Conservation (phyloP, 202 grass and related monocot species). For the Miscanthus sacchariflorus region DNA sequence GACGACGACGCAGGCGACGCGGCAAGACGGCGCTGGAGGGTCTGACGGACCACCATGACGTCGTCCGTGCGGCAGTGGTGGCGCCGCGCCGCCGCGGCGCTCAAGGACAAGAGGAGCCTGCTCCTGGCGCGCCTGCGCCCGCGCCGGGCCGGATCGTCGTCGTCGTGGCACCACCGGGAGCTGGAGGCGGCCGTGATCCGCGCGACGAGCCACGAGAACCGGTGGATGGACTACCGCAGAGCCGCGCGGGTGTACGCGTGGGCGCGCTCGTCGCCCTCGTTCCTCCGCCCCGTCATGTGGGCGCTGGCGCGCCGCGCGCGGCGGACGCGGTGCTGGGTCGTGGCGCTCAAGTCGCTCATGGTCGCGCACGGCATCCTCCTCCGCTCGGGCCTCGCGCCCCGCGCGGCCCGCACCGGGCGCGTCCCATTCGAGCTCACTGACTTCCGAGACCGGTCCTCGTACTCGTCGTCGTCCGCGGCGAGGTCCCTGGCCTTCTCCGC, state of each 20-base stretch:
- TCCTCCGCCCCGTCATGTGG: constrained; percentile 44
- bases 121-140: constrained; percentile 48
- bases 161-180: constrained; percentile 46
- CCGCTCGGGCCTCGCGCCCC: constrained; percentile 38
- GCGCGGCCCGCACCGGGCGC: constrained; percentile 2
- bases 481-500: constrained; percentile 57
- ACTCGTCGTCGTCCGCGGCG: constrained; percentile 23
- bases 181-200: constrained; percentile 74
- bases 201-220: constrained; percentile 77
- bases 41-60: not conserved
- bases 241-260: constrained; percentile 59
- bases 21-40: not conserved
- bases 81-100: constrained; percentile 51
- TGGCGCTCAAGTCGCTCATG: constrained; percentile 78
- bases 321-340: constrained; percentile 67
- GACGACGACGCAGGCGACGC: not conserved
- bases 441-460: constrained; percentile 62
- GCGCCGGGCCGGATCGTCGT: not conserved
- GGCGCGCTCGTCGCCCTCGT: constrained; percentile 56
- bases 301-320: constrained; percentile 56
- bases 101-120: constrained; percentile 72
- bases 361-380: constrained; percentile 72
- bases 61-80: constrained; percentile 61
- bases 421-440: constrained; percentile 69
- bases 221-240: constrained; percentile 59